These are phyloP conservation scores for Wickerhamomyces bovis DNA, from an alignment of 805 yeast species.

Conservation along the genomic window DNA sequence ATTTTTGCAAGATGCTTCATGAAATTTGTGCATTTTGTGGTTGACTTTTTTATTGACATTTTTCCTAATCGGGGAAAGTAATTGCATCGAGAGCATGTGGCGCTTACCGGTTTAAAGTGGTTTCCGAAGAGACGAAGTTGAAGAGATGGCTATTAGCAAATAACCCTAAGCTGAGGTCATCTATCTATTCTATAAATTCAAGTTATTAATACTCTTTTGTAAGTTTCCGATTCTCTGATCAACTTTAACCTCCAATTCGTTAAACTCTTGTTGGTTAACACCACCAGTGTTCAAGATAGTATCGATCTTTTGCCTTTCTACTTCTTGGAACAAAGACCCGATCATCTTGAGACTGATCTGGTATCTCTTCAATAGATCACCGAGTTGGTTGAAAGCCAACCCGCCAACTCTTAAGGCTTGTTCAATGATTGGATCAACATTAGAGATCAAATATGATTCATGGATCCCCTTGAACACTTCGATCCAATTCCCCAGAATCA, in stretches of 20 bases:
- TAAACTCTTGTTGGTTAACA: neutral
- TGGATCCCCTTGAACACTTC: constrained; percentile 4
- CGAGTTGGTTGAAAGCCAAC: neutral
- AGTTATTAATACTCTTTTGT: neutral
- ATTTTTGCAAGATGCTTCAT: neutral
- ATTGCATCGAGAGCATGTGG: constrained; percentile 2
- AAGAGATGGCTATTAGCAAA: too few relatives aligned
- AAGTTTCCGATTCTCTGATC: neutral
- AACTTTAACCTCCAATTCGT: neutral
- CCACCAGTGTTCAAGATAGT: neutral
- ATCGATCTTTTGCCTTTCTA: neutral
- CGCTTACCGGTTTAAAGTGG: neutral
- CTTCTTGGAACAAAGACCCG: neutral
- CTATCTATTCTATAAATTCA: neutral
- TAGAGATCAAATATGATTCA: neutral
- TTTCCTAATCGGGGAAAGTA: constrained; percentile 17
- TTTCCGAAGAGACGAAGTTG: too few relatives aligned
- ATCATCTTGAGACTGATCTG: constrained; percentile 1
- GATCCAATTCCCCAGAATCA: constrained; percentile 5
- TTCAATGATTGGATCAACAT: neutral
- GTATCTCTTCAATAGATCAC: constrained; percentile 1
- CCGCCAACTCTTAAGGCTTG: neutral
- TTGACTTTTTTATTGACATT: constrained; percentile 12
- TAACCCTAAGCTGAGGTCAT: too few relatives aligned
- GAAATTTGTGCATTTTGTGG: neutral